Base-by-base conservation (phyloP, 139 green algal genomes). In the Micractinium sp. region DNA sequence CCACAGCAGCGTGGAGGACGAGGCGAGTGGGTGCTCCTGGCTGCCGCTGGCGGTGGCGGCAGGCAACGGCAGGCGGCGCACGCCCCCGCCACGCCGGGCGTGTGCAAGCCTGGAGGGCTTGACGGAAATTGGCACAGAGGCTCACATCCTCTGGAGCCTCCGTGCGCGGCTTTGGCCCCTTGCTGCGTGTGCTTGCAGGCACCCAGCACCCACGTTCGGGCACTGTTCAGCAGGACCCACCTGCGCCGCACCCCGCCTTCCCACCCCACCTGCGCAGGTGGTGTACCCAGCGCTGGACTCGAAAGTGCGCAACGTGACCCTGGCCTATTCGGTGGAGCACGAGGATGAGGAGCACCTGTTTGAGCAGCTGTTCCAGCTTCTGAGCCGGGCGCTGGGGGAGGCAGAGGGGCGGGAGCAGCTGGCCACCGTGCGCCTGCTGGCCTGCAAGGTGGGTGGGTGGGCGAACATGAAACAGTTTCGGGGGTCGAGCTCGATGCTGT, bases 281-380 rank as follows among this genome's bases (percentile, higher is more conserved):
- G 92, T 99, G 5, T 99, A 99, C 87, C 97, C 97, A 16, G 96
- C 95, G 0, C 88, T 99, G 19, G 96, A 98, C 56, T 89, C 92
- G 18, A 98, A 98, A 63, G 96, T 99, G 15, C 94, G 93, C n/a
- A 99, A 99, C 85, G 97, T 99, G 0, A 98, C 97, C 0, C 84
- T 93, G 27, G 94, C 95, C 0, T 99, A 99, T 91, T 95, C 90
- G 31, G 95, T 98, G 19, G 97, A 99, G 93, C 97, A 99, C 67
- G 94, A 96, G 39, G 96, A 98, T 53, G 97, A 99, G 96, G 96
- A 97, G 87, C 89, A 96, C 35, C 90, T 99, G 74, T 96, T 99
- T 90, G 95, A 99, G 89, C 95, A 98, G 92, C 92, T 99, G 41
- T 90, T 89, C 22, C 92, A 95, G 66, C 92, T 98, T 71, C 81